Evolutionary conservation across 2,329 filamentous ascomycete species (phyloP).

Genomic region (Knufia fluminis): DNA sequence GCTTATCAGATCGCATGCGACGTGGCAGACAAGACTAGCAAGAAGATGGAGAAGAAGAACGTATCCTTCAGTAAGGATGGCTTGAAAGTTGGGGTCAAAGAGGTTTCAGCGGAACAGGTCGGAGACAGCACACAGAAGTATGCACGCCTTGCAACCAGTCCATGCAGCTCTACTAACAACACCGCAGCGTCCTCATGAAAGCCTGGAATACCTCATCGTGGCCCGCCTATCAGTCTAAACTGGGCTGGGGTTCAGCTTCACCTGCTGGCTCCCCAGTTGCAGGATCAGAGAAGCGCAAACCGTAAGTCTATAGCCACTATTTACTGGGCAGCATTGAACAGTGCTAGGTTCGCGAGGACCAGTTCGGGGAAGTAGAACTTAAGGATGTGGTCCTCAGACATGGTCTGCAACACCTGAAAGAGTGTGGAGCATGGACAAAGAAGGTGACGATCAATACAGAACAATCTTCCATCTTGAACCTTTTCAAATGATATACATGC

Average conservation of each 20-base stretch:
- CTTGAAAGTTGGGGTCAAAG: conserved; percentile 51
- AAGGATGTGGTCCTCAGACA: no score
- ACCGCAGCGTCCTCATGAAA: conserved; percentile 38
- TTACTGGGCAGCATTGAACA: neutral
- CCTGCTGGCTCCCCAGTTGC: conserved; percentile 10
- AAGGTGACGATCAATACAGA: no score
- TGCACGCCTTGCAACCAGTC: conserved; percentile 8
- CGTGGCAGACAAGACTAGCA: conserved; percentile 47
- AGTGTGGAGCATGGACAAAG: no score
- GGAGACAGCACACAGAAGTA: conserved; percentile 51
- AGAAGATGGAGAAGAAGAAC: conserved; percentile 57
- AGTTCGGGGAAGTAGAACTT: conserved; percentile 9
- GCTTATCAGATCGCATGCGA: conserved; percentile 51
- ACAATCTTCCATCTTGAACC: no score
- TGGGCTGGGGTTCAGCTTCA: conserved; percentile 27
- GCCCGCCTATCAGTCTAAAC: conserved; percentile 37
- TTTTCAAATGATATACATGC: no score
- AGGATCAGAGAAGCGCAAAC: conserved; percentile 15
- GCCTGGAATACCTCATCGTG: conserved; percentile 41
- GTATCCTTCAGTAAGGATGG: conserved; percentile 52
- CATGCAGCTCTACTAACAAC: neutral
- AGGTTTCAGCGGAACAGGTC: conserved; percentile 48
- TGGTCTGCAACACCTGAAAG: no score
- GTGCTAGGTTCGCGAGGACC: conserved; percentile 11
- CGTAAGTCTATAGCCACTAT: conserved; percentile 12